A percentile compares a stretch with the other conserved stretches of the same genome.
Conservation (phyloP, 2,329 filamentous ascomycete genomes). For the Ascochyta fabae region DNA sequence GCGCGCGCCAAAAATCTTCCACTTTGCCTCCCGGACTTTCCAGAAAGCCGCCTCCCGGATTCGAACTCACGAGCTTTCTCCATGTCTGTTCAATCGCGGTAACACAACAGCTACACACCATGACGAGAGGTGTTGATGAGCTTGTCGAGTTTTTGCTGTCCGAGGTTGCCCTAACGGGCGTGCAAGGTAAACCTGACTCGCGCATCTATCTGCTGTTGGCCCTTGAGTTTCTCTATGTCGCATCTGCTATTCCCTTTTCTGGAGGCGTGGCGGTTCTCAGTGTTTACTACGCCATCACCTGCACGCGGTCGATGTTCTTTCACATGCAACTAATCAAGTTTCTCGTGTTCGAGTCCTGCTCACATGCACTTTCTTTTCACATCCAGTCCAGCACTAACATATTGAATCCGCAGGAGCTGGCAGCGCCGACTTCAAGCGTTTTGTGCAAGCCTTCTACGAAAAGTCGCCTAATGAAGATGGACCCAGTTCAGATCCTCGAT, state of each 20-base stretch:
- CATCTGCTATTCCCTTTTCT: background rate
- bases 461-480: slow-evolving; percentile 18
- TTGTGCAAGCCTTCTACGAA: slow-evolving; percentile 48
- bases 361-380: background rate
- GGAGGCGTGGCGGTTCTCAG: too few species aligned
- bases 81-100: slow-evolving; percentile 2
- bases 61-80: slow-evolving; percentile 12
- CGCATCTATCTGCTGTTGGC: slow-evolving; percentile 4
- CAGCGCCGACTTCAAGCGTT: slow-evolving; percentile 49
- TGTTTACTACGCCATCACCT: too few species aligned
- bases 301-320: background rate
- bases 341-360: slow-evolving; percentile 21
- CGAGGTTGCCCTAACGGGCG: slow-evolving; percentile 65
- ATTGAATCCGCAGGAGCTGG: slow-evolving; percentile 44
- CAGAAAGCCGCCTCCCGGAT: slow-evolving; percentile 3
- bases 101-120: slow-evolving; percentile 26
- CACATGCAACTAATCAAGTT: background rate
- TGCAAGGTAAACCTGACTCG: slow-evolving; percentile 58
- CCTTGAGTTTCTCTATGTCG: background rate
- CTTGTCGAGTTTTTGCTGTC: slow-evolving; percentile 65
- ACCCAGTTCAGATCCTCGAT: background rate
- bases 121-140: slow-evolving; percentile 58
- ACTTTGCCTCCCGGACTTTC: background rate
- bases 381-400: slow-evolving; percentile 7
- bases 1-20: slow-evolving; percentile 6